Conservation (phyloP, 2,329 filamentous ascomycete genomes). For the Neonectria ditissima region DNA sequence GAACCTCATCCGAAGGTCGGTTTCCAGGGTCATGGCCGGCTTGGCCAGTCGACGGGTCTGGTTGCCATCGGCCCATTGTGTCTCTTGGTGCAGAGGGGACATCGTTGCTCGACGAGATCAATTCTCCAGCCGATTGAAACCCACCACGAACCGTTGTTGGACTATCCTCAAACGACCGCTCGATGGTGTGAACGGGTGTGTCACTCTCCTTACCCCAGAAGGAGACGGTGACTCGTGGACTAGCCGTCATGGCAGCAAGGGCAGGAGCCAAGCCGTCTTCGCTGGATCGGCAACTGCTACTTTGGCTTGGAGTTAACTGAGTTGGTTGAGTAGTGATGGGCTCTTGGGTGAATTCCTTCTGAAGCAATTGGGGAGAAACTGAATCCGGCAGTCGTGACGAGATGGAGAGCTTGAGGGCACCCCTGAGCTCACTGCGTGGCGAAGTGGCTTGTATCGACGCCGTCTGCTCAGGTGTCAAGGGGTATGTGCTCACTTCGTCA, state of each 20-base stretch:
- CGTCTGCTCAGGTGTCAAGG: constrained; percentile 65
- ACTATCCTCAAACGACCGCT: constrained; percentile 55
- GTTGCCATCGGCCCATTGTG: constrained; percentile 56
- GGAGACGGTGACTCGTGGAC: constrained; percentile 68
- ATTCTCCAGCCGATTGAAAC: constrained; percentile 55
- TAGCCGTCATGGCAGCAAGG: constrained; percentile 57
- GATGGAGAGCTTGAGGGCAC: constrained; percentile 39
- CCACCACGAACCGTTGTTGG: constrained; percentile 51
- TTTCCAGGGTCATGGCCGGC: constrained; percentile 61
- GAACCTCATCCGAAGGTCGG: constrained; percentile 57
- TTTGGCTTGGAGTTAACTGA: constrained; percentile 63
- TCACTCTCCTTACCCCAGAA: constrained; percentile 62
- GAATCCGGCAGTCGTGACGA: constrained; percentile 48
- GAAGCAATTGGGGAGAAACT: constrained; percentile 57
- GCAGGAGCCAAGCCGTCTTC: constrained; percentile 60
- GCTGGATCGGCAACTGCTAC: constrained; percentile 62
- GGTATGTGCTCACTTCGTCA: constrained; percentile 51
- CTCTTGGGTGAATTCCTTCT: constrained; percentile 53
- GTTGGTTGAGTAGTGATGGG: constrained; percentile 46
- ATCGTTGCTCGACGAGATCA: constrained; percentile 47
- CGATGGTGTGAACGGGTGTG: constrained; percentile 52
- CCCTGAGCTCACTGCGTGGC: constrained; percentile 52
- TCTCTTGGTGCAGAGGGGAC: constrained; percentile 51
- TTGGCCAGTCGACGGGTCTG: constrained; percentile 54
- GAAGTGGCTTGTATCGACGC: constrained; percentile 61